phyloP scores from a whole-genome alignment of 75 land plant genomes.

The Isoetes taiwanensis region DNA sequence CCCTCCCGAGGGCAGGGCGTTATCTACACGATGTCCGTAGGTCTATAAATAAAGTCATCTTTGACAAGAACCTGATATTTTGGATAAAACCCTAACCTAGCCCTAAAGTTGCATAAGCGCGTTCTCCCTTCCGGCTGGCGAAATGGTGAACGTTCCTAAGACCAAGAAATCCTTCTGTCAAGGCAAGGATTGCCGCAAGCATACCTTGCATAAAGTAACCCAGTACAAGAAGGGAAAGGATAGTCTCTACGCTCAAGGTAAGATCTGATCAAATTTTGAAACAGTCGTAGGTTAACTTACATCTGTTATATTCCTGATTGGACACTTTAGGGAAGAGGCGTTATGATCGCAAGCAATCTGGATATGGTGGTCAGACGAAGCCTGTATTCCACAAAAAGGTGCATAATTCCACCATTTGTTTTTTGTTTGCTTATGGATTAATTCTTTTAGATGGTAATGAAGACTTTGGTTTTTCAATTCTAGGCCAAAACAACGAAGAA shows the following conservation, averaged over 20 bases:
- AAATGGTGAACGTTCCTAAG: constrained; percentile 45
- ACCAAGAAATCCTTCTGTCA: constrained; percentile 50
- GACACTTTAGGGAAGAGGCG: constrained; percentile 60
- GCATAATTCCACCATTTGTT: too few relatives aligned
- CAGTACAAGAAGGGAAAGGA: constrained; percentile 56
- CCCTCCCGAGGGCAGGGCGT: too few relatives aligned
- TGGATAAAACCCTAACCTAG: too few relatives aligned
- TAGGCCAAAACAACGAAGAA: constrained; percentile 64
- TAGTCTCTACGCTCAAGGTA: constrained; percentile 35
- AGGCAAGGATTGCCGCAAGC: constrained; percentile 42
- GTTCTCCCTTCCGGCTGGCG: too few relatives aligned
- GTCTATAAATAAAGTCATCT: too few relatives aligned
- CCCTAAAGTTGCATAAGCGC: too few relatives aligned
- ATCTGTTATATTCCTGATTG: too few relatives aligned
- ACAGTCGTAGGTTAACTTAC: too few relatives aligned
- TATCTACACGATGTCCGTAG: too few relatives aligned
- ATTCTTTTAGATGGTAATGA: background rate
- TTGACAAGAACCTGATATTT: too few relatives aligned
- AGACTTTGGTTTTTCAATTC: background rate
- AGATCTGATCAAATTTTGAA: too few relatives aligned
- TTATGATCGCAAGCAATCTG: constrained; percentile 54
- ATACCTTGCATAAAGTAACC: constrained; percentile 45
- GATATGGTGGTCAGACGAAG: constrained; percentile 62
- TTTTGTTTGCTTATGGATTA: too few relatives aligned
- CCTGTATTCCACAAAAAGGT: constrained; percentile 66